phyloP scores from a whole-genome alignment of 495 filamentous ascomycete genomes.

The Glonium stellatum region DNA sequence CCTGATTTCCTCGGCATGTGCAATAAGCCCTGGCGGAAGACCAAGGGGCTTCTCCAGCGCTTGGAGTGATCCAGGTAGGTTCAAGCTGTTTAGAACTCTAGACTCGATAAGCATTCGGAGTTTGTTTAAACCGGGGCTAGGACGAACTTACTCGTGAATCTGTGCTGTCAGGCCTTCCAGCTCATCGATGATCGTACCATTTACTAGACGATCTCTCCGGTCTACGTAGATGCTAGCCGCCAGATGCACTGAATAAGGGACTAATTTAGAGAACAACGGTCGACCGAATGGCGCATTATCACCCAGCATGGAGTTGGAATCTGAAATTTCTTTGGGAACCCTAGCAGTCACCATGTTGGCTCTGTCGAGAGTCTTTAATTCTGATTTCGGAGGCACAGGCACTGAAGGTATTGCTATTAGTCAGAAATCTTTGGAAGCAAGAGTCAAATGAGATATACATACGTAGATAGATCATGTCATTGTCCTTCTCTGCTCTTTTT shows the following conservation, averaged over 20 bases:
- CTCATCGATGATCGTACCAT: conserved; percentile 75
- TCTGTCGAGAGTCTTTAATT: conserved; percentile 76
- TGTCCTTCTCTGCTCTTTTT: conserved; percentile 91
- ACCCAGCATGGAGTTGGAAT: conserved; percentile 70
- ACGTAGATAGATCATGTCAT: conserved; percentile 86
- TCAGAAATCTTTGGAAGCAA: not conserved
- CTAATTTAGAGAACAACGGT: conserved; percentile 81
- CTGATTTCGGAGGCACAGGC: conserved; percentile 79
- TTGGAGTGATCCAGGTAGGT: conserved; percentile 87
- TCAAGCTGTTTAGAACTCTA: conserved; percentile 60
- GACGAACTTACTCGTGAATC: conserved; percentile 55
- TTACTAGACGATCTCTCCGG: conserved; percentile 78
- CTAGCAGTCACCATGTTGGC: conserved; percentile 81
- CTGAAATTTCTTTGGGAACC: conserved; percentile 73
- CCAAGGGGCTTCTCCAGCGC: conserved; percentile 93
- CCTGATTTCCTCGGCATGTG: conserved; percentile 92
- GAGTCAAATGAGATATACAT: conserved; percentile 7
- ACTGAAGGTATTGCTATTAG: conserved; percentile 35
- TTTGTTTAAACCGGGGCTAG: conserved; percentile 10
- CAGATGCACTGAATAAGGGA: conserved; percentile 92
- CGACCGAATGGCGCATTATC: conserved; percentile 73
- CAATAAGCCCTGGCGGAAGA: conserved; percentile 71
- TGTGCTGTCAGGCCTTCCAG: conserved; percentile 74
- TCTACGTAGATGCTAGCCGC: conserved; percentile 94
- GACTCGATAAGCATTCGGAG: not conserved